These are phyloP conservation scores for Keqinozyma sinolaborantium DNA, from an alignment of 1,139 yeast genomes.

Conservation along the genomic window DNA sequence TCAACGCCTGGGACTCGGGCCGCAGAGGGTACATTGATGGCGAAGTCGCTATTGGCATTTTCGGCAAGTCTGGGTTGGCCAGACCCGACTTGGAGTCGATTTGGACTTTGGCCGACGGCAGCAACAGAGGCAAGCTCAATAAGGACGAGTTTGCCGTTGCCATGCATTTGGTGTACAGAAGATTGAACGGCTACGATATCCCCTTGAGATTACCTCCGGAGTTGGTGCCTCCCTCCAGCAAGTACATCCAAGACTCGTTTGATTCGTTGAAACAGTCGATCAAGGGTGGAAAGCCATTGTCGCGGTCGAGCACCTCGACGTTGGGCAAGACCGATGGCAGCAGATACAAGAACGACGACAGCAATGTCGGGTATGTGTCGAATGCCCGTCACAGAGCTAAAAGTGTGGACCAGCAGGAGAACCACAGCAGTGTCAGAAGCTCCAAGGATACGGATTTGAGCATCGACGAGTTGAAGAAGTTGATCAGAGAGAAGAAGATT, in stretches of 20 bases:
- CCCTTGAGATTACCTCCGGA: constrained; percentile 75
- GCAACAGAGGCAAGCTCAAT: constrained; percentile 68
- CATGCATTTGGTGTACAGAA: constrained; percentile 76
- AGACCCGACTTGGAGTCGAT: constrained; percentile 84
- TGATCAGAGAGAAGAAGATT: constrained; percentile 66
- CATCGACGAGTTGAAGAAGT: constrained; percentile 54
- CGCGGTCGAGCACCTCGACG: constrained; percentile 22
- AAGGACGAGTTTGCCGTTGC: constrained; percentile 81
- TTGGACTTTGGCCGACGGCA: constrained; percentile 79
- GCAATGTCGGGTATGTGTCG: constrained; percentile 60
- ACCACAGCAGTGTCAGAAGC: constrained; percentile 15
- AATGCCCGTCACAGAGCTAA: constrained; percentile 59
- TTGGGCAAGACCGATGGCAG: constrained; percentile 44
- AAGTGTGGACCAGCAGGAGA: constrained; percentile 13
- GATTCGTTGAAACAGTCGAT: constrained; percentile 41
- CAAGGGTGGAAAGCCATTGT: constrained; percentile 25
- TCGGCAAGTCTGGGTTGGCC: constrained; percentile 84
- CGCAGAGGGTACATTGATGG: constrained; percentile 74
- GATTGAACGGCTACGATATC: constrained; percentile 68
- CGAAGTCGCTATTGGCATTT: constrained; percentile 77
- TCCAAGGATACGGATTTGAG: constrained; percentile 30
- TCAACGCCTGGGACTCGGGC: constrained; percentile 78
- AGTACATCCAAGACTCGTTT: constrained; percentile 46
- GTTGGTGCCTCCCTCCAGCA: constrained; percentile 76
- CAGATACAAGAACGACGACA: constrained; percentile 68